Evolutionary conservation across 2,329 filamentous ascomycete species (phyloP).

Genomic region (Phialophora verrucosa): DNA sequence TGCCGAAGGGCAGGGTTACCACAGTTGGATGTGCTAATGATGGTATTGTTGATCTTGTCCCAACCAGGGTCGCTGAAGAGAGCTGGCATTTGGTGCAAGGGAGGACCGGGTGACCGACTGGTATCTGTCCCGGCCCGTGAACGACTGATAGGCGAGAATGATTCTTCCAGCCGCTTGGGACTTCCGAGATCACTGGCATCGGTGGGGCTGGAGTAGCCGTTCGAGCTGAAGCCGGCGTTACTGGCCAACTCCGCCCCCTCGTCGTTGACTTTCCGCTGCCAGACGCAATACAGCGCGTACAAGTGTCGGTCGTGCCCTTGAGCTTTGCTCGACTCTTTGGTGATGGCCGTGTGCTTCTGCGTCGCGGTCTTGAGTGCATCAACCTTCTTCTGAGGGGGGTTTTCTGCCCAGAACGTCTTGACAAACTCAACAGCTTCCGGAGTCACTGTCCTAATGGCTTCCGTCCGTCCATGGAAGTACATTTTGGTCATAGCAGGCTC

Average conservation of each 20-base stretch:
- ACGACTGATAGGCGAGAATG: conserved; percentile 47
- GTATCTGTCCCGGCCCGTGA: conserved; percentile 55
- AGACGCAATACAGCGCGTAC: conserved; percentile 91
- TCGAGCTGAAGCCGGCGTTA: conserved; percentile 58
- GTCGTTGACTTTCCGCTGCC: conserved; percentile 87
- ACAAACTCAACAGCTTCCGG: conserved; percentile 79
- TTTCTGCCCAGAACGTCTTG: conserved; percentile 92
- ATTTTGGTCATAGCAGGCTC: conserved; percentile 98
- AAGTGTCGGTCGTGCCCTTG: conserved; percentile 91
- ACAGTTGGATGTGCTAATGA: conserved; percentile 97
- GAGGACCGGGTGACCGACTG: conserved; percentile 48
- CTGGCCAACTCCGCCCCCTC: conserved; percentile 62
- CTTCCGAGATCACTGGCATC: conserved; percentile 42
- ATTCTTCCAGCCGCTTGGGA: conserved; percentile 39
- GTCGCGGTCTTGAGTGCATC: conserved; percentile 84
- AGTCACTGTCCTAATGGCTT: conserved; percentile 87
- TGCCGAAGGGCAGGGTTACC: conserved; percentile 93
- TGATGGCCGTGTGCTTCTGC: conserved; percentile 78
- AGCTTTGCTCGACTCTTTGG: conserved; percentile 84
- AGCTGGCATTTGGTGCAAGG: conserved; percentile 64
- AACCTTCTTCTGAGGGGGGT: conserved; percentile 80
- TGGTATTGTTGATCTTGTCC: conserved; percentile 94
- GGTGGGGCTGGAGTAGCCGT: conserved; percentile 68
- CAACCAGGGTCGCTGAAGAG: conserved; percentile 89
- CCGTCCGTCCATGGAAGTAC: conserved; percentile 90